phyloP scores from a whole-genome alignment of 148 eudicot species.

The Talinum fruticosum region DNA sequence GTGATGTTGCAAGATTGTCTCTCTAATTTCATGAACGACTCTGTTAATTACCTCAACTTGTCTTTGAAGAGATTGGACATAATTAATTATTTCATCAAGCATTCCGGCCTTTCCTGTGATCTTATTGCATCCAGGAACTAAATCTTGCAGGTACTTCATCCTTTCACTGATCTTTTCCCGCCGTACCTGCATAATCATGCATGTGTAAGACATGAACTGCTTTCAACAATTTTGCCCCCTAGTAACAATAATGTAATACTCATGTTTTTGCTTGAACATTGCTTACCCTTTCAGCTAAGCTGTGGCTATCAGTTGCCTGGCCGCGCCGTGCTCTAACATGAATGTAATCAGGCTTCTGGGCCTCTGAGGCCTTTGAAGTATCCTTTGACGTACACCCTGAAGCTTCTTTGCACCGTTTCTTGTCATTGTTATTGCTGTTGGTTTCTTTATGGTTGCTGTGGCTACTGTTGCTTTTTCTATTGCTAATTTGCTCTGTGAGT shows the following conservation, averaged over 20 bases:
- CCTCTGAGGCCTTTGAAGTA: slow-evolving; percentile 56
- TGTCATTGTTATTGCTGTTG: slow-evolving; percentile 24
- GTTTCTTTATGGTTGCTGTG: slow-evolving; percentile 25
- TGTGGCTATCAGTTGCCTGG: slow-evolving; percentile 99
- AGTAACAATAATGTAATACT: not conserved
- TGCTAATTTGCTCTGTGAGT: slow-evolving; percentile 51
- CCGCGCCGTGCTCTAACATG: slow-evolving; percentile 98
- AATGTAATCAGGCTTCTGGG: slow-evolving; percentile 72
- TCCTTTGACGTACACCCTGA: slow-evolving; percentile 55
- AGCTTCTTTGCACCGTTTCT: slow-evolving; percentile 39
- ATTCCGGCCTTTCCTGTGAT: slow-evolving; percentile 97
- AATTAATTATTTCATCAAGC: slow-evolving; percentile 94
- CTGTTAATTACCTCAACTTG: slow-evolving; percentile 79
- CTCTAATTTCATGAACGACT: slow-evolving; percentile 1
- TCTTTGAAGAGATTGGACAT: slow-evolving; percentile 93
- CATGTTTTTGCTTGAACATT: not conserved
- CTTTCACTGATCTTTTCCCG: slow-evolving; percentile 93
- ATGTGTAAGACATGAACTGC: not conserved
- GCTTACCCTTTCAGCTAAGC: slow-evolving; percentile 94
- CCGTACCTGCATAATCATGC: slow-evolving; percentile 52
- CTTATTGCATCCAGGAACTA: slow-evolving; percentile 92
- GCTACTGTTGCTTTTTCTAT: slow-evolving; percentile 18
- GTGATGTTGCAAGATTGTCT: not conserved
- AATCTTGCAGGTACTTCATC: slow-evolving; percentile 88
- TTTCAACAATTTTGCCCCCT: not conserved